Evolutionary conservation across 139 green algal genomes (phyloP).

Genomic region (Chlamydomonas urium): DNA sequence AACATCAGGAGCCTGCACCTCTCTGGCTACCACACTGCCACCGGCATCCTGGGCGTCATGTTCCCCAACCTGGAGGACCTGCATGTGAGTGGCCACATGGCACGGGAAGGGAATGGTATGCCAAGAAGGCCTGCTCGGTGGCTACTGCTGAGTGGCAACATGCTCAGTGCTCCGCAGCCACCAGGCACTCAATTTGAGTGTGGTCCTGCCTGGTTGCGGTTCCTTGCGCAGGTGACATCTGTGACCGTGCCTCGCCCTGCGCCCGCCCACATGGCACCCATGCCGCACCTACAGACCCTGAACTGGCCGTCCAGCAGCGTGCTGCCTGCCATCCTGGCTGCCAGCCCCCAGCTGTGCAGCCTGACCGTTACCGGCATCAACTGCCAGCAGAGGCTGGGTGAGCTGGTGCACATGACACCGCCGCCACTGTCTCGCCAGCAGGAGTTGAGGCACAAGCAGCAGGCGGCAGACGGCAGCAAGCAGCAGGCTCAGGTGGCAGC

Average conservation of each 20-base stretch:
- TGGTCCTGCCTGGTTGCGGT: neutral
- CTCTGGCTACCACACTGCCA: constrained; percentile 3
- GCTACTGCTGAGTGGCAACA: neutral
- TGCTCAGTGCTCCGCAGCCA: neutral
- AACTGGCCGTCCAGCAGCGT: neutral
- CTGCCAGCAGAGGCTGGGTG: constrained; percentile 10
- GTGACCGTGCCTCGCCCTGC: neutral
- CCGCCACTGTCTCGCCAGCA: too few relatives aligned
- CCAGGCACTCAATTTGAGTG: neutral
- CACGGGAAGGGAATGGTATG: neutral
- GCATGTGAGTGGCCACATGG: neutral
- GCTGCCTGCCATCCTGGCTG: constrained; percentile 5
- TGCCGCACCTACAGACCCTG: neutral
- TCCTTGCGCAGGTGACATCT: neutral
- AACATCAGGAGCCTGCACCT: neutral
- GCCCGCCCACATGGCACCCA: neutral
- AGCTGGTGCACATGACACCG: constrained; percentile 7
- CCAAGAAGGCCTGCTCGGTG: neutral
- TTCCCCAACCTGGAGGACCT: neutral
- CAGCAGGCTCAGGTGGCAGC: too few relatives aligned
- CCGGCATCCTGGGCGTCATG: neutral
- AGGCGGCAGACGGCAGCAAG: neutral
- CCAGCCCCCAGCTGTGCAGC: neutral
- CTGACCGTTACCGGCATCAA: constrained; percentile 6
- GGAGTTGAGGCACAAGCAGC: too few relatives aligned